These are phyloP conservation scores for Lepidium campestre DNA, from an alignment of 441 rosid species.

Conservation along the genomic window DNA sequence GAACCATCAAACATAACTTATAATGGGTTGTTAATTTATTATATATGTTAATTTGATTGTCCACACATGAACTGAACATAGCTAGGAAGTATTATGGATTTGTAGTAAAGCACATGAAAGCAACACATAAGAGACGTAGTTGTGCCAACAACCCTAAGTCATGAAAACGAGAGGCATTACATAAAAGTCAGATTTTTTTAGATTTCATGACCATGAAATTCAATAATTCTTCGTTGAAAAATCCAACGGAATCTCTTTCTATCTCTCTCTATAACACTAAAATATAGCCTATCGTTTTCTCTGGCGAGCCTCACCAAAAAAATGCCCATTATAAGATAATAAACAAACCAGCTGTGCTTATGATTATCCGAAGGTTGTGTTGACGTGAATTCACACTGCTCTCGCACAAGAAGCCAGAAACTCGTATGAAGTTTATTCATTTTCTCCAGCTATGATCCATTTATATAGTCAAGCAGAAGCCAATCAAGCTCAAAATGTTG, in stretches of 20 bases:
- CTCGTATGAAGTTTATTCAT: not conserved
- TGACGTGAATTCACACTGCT: not conserved
- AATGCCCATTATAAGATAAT: not conserved
- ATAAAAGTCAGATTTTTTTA: not conserved
- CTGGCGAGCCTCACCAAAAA: conserved; percentile 14
- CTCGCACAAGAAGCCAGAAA: not conserved
- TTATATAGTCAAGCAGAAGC: conserved; percentile 63
- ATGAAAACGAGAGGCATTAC: conserved; percentile 8
- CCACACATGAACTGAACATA: too few species aligned
- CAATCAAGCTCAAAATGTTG: conserved; percentile 74
- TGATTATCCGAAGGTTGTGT: not conserved
- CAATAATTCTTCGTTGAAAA: not conserved
- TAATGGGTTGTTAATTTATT: not conserved
- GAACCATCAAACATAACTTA: not conserved
- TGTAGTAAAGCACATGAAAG: not conserved
- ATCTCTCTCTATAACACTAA: conserved; percentile 3
- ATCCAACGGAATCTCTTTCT: not conserved
- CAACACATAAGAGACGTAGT: conserved; percentile 12
- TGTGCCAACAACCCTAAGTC: conserved; percentile 12
- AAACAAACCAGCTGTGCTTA: not conserved
- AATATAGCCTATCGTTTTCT: conserved; percentile 7
- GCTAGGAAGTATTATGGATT: not conserved
- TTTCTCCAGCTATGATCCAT: conserved; percentile 38
- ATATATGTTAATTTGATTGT: not conserved
- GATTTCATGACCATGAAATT: conserved; percentile 9